A percentile compares a stretch with the other conserved stretches of the same genome.
These are phyloP conservation scores for Bryopsis sp. DNA, from an alignment of 139 green algal genomes.

Conservation along the genomic window DNA sequence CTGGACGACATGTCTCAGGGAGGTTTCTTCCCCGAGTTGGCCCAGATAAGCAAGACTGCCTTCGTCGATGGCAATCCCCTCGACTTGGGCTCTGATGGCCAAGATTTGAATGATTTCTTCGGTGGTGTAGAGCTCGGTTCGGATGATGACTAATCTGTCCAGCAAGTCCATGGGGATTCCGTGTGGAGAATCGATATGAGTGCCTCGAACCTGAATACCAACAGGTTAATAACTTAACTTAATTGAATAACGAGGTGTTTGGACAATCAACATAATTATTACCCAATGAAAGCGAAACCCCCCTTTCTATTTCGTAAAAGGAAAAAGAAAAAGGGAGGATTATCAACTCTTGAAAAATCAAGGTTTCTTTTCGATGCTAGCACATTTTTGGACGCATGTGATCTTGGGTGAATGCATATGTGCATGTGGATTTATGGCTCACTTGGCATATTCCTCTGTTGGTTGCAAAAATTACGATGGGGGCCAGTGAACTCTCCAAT, in stretches of 20 bases:
- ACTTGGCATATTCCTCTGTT: constrained; percentile 89
- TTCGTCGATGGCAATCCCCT: constrained; percentile 84
- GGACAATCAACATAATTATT: no score
- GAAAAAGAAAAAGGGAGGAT: no score
- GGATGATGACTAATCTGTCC: constrained; percentile 96
- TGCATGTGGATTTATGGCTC: neutral
- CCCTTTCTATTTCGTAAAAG: no score
- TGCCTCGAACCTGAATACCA: constrained; percentile 57
- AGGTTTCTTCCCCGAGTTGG: constrained; percentile 76
- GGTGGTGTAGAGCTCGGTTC: constrained; percentile 89
- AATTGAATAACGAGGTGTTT: neutral
- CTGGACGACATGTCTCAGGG: constrained; percentile 74
- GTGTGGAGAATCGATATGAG: constrained; percentile 85
- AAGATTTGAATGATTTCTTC: constrained; percentile 87
- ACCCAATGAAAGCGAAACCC: no score
- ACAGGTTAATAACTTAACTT: neutral
- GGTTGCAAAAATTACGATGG: constrained; percentile 98
- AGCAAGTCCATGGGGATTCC: constrained; percentile 94
- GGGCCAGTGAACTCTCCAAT: constrained; percentile 82
- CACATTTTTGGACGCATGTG: no score
- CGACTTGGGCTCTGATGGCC: constrained; percentile 84
- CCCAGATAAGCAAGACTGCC: constrained; percentile 78
- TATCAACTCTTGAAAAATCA: no score
- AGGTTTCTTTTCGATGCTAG: no score
- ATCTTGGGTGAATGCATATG: neutral